These are phyloP conservation scores for Podospora tetraspora DNA, from an alignment of 495 filamentous ascomycete species.

Conservation along the genomic window DNA sequence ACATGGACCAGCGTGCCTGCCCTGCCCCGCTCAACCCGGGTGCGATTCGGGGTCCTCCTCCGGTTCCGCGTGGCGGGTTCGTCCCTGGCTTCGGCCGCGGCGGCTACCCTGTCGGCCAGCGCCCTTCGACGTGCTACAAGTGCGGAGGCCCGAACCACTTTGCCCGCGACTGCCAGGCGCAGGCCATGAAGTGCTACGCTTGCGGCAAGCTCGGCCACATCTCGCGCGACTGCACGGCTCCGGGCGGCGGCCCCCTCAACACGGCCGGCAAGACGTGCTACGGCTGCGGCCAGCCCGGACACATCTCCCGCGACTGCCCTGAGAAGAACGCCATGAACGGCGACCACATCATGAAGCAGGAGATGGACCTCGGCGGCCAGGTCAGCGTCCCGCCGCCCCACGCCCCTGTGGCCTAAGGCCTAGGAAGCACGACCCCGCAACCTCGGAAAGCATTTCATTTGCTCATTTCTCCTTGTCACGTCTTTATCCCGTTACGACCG, in stretches of 20 bases:
- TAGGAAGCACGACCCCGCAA: not conserved
- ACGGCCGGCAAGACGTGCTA: slow-evolving; percentile 98
- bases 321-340: slow-evolving; percentile 45
- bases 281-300: slow-evolving; percentile 88
- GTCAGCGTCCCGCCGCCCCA: too few species aligned
- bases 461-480: not conserved
- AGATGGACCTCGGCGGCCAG: slow-evolving; percentile 28
- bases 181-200: slow-evolving; percentile 99
- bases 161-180: slow-evolving; percentile 96
- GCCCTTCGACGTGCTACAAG: slow-evolving; percentile 96
- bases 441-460: not conserved
- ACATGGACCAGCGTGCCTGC: not conserved
- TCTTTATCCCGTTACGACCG: not conserved
- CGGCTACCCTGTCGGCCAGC: slow-evolving; percentile 49
- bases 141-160: slow-evolving; percentile 99
- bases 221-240: slow-evolving; percentile 93
- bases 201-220: slow-evolving; percentile 99
- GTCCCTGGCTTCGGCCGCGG: slow-evolving; percentile 50
- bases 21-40: slow-evolving; percentile 53
- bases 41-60: slow-evolving; percentile 66
- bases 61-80: slow-evolving; percentile 55
- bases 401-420: not conserved
- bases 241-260: slow-evolving; percentile 93
- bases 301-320: slow-evolving; percentile 93
- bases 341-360: slow-evolving; percentile 21